Evolutionary conservation across 2,329 filamentous ascomycete genomes (phyloP).

Genomic region (Rugonectria rugulosa): DNA sequence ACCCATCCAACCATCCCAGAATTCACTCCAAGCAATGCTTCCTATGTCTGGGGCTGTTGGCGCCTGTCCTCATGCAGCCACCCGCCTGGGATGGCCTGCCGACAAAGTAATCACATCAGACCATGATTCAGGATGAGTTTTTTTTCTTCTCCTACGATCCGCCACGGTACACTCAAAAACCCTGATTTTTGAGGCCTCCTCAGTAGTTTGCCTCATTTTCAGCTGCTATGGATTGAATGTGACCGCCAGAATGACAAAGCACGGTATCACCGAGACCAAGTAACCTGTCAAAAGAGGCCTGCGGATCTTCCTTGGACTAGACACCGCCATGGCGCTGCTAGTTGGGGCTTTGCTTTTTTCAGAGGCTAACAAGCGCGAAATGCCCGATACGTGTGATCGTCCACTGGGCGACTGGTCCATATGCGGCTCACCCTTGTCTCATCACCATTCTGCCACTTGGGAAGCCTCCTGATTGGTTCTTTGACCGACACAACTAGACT

Average conservation of each 20-base stretch:
- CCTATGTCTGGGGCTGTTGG: conserved; percentile 24
- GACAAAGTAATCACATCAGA: conserved; percentile 35
- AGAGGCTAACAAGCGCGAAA: conserved; percentile 35
- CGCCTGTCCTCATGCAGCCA: conserved; percentile 37
- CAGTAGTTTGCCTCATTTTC: too few relatives aligned
- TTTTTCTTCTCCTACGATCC: conserved; percentile 7
- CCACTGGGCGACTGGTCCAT: conserved; percentile 38
- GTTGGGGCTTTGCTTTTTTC: conserved; percentile 31
- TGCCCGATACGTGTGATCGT: conserved; percentile 40
- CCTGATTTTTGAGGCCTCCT: too few relatives aligned
- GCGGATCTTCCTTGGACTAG: conserved; percentile 14
- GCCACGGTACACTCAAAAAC: conserved; percentile 22
- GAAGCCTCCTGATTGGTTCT: conserved; percentile 33
- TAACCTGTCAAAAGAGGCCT: not conserved
- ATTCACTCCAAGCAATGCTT: conserved; percentile 22
- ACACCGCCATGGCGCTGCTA: conserved; percentile 19
- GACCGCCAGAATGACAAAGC: not conserved
- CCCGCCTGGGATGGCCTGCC: conserved; percentile 31
- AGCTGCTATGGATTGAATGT: not conserved
- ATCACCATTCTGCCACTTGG: conserved; percentile 39
- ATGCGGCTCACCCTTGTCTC: conserved; percentile 41
- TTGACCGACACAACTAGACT: conserved; percentile 36
- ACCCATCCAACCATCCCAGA: conserved; percentile 14
- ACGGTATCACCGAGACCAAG: conserved; percentile 1
- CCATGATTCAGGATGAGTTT: conserved; percentile 28